phyloP scores from a whole-genome alignment of 108 stramenopile genomes.

The Nannochloropsis oceanica region DNA sequence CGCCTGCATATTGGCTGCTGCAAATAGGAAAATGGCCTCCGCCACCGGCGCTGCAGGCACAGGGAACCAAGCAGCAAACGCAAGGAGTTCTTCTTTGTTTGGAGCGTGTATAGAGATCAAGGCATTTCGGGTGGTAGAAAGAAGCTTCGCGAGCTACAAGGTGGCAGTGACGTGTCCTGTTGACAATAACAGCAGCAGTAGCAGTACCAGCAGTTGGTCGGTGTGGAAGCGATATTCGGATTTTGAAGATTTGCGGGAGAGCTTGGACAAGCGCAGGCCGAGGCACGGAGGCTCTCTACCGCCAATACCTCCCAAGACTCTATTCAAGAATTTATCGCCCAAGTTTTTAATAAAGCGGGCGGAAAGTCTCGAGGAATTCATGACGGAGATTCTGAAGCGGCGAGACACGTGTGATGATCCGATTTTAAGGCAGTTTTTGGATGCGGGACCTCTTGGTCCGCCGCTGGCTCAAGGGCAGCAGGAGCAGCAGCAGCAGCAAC shows the following conservation, averaged over 20 bases:
- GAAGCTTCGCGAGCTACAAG: neutral
- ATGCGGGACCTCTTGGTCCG: neutral
- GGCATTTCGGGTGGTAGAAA: neutral
- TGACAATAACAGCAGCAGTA: neutral
- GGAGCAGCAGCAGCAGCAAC: neutral
- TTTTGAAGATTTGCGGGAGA: neutral
- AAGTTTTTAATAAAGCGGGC: neutral
- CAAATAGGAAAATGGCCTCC: no score
- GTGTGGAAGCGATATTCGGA: neutral
- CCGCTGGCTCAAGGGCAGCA: neutral
- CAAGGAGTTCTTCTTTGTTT: neutral
- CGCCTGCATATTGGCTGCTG: no score
- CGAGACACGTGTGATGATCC: neutral
- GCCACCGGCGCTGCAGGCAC: no score
- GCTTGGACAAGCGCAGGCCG: neutral
- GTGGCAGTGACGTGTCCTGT: neutral
- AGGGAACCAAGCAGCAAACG: no score
- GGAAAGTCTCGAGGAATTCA: neutral
- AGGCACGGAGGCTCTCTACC: neutral
- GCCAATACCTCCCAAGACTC: neutral
- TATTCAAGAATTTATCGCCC: neutral
- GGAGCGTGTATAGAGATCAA: neutral
- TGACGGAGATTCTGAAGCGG: neutral
- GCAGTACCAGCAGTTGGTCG: neutral
- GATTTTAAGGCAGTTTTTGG: neutral